Evolutionary conservation across 73 alveolate species (phyloP).

Genomic region (Paramecium octaurelia): DNA sequence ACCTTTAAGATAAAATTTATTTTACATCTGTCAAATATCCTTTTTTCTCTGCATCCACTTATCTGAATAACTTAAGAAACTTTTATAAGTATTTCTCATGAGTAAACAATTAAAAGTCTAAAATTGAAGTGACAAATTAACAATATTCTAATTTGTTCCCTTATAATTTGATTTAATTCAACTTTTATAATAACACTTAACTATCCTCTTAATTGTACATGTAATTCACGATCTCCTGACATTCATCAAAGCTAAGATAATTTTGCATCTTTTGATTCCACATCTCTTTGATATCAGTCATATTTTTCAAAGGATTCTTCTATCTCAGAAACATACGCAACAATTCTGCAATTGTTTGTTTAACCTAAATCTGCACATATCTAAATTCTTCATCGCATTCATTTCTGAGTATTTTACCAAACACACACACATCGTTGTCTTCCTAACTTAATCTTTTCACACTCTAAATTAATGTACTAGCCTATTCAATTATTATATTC

Average conservation of each 20-base stretch:
- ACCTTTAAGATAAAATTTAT: not conserved
- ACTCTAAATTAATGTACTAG: constrained; percentile 85
- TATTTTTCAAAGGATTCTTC: constrained; percentile 66
- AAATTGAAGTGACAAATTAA: constrained; percentile 73
- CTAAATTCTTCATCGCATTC: constrained; percentile 98
- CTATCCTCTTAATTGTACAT: constrained; percentile 88
- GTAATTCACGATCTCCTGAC: constrained; percentile 80
- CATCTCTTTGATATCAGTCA: constrained; percentile 67
- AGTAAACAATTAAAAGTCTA: constrained; percentile 76
- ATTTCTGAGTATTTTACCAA: constrained; percentile 94
- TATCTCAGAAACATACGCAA: constrained; percentile 69
- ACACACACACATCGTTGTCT: constrained; percentile 92
- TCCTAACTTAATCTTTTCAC: constrained; percentile 80
- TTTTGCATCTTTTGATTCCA: constrained; percentile 67
- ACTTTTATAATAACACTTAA: constrained; percentile 54
- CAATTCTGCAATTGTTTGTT: constrained; percentile 70
- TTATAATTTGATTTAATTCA: constrained; percentile 57
- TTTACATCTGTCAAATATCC: constrained; percentile 78
- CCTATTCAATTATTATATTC: constrained; percentile 92
- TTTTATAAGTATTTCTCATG: constrained; percentile 82
- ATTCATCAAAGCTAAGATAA: constrained; percentile 72
- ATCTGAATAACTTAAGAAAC: constrained; percentile 78
- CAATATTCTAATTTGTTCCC: constrained; percentile 63
- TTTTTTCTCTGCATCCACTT: constrained; percentile 78
- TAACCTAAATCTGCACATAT: constrained; percentile 68